phyloP scores from a whole-genome alignment of 805 yeast species.

The Wickerhamiella cacticola region DNA sequence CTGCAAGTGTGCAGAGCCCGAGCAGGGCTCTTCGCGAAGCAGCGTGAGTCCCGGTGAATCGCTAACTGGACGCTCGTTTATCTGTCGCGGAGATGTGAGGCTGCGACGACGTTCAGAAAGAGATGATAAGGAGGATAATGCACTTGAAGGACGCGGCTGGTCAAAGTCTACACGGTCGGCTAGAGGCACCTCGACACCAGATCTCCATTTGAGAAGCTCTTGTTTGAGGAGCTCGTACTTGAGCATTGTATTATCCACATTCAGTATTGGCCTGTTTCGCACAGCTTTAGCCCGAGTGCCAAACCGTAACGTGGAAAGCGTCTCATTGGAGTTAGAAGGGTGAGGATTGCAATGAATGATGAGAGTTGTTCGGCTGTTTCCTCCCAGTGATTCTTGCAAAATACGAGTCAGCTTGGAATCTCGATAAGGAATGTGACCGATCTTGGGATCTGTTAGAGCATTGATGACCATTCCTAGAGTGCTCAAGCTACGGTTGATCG shows the following conservation, averaged over 20 bases:
- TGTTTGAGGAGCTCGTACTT: constrained; percentile 27
- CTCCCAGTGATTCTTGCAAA: constrained; percentile 68
- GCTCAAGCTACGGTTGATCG: constrained; percentile 66
- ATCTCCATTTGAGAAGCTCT: constrained; percentile 33
- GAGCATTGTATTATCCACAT: constrained; percentile 34
- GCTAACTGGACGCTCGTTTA: background rate
- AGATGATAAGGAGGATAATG: background rate
- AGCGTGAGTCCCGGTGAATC: too few species aligned
- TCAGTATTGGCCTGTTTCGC: constrained; percentile 52
- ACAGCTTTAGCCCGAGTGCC: constrained; percentile 63
- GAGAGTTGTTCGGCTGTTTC: constrained; percentile 65
- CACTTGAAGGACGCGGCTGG: background rate
- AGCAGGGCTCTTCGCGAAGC: background rate
- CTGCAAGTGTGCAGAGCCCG: background rate
- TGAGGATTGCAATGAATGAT: constrained; percentile 66
- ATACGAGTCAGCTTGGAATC: constrained; percentile 71
- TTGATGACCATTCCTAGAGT: constrained; percentile 73
- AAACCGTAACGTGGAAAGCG: constrained; percentile 59
- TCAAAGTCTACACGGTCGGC: constrained; percentile 22
- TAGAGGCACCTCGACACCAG: constrained; percentile 26
- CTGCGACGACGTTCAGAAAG: constrained; percentile 5
- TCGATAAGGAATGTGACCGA: constrained; percentile 58
- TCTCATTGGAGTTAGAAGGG: constrained; percentile 44
- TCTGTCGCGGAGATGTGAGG: constrained; percentile 3
- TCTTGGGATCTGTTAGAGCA: constrained; percentile 56